Evolutionary conservation across 345 rosid species (phyloP).

Genomic region (Pugionium dolabratum): DNA sequence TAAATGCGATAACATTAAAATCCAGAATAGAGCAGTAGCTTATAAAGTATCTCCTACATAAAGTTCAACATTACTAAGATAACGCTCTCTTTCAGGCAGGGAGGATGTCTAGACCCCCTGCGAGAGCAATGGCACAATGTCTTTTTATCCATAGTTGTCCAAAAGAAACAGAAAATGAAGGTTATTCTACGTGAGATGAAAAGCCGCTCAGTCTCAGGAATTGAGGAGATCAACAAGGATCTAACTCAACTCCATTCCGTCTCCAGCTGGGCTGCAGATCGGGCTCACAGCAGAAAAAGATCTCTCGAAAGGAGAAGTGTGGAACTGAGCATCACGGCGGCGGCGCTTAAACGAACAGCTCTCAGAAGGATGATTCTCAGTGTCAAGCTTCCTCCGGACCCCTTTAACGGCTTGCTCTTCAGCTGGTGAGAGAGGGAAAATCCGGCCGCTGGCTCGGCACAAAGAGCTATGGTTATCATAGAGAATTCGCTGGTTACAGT

Average conservation of each 20-base stretch:
- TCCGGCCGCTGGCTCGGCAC: slow-evolving; percentile 82
- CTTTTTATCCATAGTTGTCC: slow-evolving; percentile 52
- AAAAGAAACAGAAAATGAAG: slow-evolving; percentile 40
- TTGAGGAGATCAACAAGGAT: slow-evolving; percentile 35
- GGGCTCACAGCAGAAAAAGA: slow-evolving; percentile 85
- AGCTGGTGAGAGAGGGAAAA: slow-evolving; percentile 68
- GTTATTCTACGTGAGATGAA: slow-evolving; percentile 41
- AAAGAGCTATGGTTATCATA: slow-evolving; percentile 92
- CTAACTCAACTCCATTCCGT: slow-evolving; percentile 96
- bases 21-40: too few relatives aligned
- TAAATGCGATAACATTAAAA: too few relatives aligned
- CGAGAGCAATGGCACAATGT: slow-evolving; percentile 50
- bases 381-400: slow-evolving; percentile 91
- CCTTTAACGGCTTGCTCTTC: slow-evolving; percentile 98
- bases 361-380: slow-evolving; percentile 70
- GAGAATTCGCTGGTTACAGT: slow-evolving; percentile 95
- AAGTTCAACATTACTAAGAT: too few relatives aligned
- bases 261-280: slow-evolving; percentile 92
- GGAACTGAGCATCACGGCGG: slow-evolving; percentile 66
- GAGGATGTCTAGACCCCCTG: slow-evolving; percentile 49
- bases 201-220: slow-evolving; percentile 34
- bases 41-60: too few relatives aligned
- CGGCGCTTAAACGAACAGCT: slow-evolving; percentile 85
- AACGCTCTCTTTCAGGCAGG: slow-evolving; percentile 58
- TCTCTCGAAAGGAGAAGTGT: slow-evolving; percentile 93